phyloP scores from a whole-genome alignment of 129 eudicot species.

The Heracleum sosnowskyi region DNA sequence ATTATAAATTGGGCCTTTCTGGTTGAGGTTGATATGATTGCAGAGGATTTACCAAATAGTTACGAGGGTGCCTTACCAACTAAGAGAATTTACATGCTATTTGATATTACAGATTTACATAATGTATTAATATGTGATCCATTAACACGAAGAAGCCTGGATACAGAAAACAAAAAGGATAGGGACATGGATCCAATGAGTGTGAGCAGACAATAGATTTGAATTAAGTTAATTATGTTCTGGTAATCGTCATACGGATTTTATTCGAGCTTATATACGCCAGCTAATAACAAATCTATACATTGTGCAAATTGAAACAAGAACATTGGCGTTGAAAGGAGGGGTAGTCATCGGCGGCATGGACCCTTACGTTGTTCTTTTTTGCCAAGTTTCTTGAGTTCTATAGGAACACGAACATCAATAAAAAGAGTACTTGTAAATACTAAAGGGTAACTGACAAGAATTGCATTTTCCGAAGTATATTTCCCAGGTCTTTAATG shows the following conservation, averaged over 20 bases:
- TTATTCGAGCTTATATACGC: background rate
- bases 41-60: background rate
- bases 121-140: background rate
- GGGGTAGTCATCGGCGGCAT: background rate
- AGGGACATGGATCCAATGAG: background rate
- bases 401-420: background rate
- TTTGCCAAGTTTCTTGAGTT: background rate
- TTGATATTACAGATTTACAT: background rate
- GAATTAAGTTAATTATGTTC: background rate
- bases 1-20: background rate
- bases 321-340: background rate
- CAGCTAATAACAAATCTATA: background rate
- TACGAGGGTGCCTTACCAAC: background rate
- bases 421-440: background rate
- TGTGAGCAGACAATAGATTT: background rate
- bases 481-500: background rate
- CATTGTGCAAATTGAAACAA: background rate
- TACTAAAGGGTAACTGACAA: background rate
- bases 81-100: background rate
- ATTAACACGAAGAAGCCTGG: background rate
- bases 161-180: background rate
- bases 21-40: background rate
- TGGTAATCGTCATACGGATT: background rate
- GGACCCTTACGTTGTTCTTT: background rate
- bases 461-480: background rate